These are phyloP conservation scores for Sophora flavescens DNA, from an alignment of 306 rosid genomes.

Conservation along the genomic window DNA sequence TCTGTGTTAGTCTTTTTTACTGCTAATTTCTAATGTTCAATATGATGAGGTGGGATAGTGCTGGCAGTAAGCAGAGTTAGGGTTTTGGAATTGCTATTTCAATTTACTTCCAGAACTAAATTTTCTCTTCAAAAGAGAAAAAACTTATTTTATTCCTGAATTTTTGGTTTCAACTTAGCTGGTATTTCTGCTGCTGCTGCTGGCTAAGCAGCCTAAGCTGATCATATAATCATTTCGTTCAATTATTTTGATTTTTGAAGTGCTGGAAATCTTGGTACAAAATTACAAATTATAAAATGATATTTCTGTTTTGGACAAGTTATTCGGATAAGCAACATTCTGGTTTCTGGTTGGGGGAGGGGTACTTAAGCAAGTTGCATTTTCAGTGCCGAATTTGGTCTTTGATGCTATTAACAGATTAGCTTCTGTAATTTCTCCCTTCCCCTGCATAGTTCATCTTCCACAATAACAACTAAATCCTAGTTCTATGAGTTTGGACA, in stretches of 20 bases:
- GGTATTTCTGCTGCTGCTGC: conserved; percentile 12
- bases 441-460: background rate
- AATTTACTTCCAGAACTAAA: background rate
- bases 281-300: background rate
- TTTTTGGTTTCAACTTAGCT: background rate
- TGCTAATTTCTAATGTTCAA: conserved; percentile 28
- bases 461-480: background rate
- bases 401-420: conserved; percentile 2
- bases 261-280: background rate
- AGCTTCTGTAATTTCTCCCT: conserved; percentile 35
- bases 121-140: background rate
- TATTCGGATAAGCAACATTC: conserved; percentile 6
- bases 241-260: background rate
- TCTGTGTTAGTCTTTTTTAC: conserved; percentile 2
- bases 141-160: background rate
- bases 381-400: background rate
- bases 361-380: conserved; percentile 1
- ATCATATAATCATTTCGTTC: background rate
- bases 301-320: conserved; percentile 8
- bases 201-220: background rate
- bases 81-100: conserved; percentile 47
- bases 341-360: conserved; percentile 15
- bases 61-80: conserved; percentile 27
- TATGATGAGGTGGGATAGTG: conserved; percentile 27
- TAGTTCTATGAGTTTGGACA: conserved; percentile 32